These are phyloP conservation scores for Aspergillus novofumigatus DNA, from an alignment of 2,329 filamentous ascomycete species.

Conservation along the genomic window DNA sequence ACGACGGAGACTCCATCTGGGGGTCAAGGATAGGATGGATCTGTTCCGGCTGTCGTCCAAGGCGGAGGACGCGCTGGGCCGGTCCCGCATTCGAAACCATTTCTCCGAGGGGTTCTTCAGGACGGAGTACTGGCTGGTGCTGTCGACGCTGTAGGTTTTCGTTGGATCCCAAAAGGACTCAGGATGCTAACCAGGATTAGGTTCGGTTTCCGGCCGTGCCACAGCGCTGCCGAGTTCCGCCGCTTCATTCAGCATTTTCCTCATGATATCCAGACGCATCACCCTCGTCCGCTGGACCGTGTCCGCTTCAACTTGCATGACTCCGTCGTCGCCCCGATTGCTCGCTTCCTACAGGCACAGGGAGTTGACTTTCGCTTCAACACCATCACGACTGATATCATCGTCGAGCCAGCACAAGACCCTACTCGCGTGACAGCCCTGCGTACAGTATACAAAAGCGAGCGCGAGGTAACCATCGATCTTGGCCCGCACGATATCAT, in stretches of 20 bases:
- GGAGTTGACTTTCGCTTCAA: constrained; percentile 26
- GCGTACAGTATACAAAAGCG: constrained; percentile 13
- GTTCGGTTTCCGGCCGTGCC: constrained; percentile 25
- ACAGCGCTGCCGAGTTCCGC: constrained; percentile 27
- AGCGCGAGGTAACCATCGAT: constrained; percentile 16
- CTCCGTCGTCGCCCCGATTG: constrained; percentile 21
- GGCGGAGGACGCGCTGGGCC: constrained; percentile 13
- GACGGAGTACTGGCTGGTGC: constrained; percentile 24
- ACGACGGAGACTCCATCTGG: constrained; percentile 6
- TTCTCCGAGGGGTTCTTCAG: constrained; percentile 19
- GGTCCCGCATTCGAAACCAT: constrained; percentile 14
- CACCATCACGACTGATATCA: constrained; percentile 23
- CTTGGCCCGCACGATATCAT: constrained; percentile 34
- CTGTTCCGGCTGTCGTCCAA: constrained; percentile 14
- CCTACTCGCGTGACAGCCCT: constrained; percentile 23
- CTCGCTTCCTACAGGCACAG: constrained; percentile 18
- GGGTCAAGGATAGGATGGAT: constrained; percentile 16
- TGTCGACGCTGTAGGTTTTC: constrained; percentile 18
- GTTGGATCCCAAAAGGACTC: background rate
- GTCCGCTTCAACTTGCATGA: constrained; percentile 24
- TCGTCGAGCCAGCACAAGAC: constrained; percentile 10
- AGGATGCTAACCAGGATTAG: constrained; percentile 1
- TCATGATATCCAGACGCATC: constrained; percentile 16
- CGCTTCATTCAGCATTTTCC: constrained; percentile 20
- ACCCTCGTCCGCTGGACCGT: constrained; percentile 15